Evolutionary conservation across 768 basidiomycete genomes (phyloP), one percentile per base, ranked within the genome.

Genomic region (Boletales sp.): DNA sequence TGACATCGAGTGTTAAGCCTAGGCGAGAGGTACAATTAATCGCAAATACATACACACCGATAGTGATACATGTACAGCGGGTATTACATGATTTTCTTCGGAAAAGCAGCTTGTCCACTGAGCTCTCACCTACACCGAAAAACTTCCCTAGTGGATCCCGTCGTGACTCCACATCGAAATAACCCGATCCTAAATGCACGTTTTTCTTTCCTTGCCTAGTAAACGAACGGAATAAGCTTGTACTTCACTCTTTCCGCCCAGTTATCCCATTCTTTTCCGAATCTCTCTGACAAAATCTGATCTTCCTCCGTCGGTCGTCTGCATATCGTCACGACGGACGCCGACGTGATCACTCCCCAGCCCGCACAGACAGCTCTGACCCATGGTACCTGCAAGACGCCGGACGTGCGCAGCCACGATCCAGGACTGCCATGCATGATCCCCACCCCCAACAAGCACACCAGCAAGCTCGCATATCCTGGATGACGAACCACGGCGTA

Each of bases 401-500:
- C 49, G 3, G 53, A 58, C 30, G 3, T 13, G 3, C 45, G 50
- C 19, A 51, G 2, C 50, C 47, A 48, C 24, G 54, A 41, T 5
- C 41, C 53, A 2, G 47, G 45, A 8, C 10, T 40, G 4, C 44
- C 50, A 1, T 52, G 8, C n/a, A 42, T 17, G 14, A 49, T 8
- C 5, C 42, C 32, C 31, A 45, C 42, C 4, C 48, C 41, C 9
- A 44, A 0, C 3, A 54, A 30, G 15, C 42, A 51, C 13, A 42
- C 31, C 9, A 51, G 7, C 13, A 52, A 5, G 5, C 51, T 50
- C 1, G 53, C 35, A 32, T 69, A 70, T n/a, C 54, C 55, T 1
- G 67, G 66, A 27, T 70, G 69, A 2, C 67, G 64, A 5, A 69
- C 56, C 19, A 58, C 24, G 1, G 52, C n/a, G 27, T 69, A 70